Conservation (phyloP, 140 eudicot species). For the Senecio squalidus region DNA sequence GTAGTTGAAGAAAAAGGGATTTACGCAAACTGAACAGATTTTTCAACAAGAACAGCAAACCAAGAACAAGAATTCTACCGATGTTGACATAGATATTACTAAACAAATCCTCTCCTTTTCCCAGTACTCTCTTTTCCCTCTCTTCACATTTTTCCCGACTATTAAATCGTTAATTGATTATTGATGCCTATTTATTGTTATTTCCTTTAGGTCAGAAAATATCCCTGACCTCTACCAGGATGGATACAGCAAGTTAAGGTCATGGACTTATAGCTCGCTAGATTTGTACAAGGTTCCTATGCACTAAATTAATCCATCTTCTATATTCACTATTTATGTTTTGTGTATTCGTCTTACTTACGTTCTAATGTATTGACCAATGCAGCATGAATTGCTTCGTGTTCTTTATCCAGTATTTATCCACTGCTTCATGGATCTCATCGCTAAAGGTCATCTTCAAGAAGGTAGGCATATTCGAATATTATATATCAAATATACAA, state of each 20-base stretch:
- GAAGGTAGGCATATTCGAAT: conserved; percentile 78
- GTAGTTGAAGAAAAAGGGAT: conserved; percentile 76
- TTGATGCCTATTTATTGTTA: background rate
- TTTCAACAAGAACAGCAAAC: conserved; percentile 75
- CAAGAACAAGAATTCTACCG: conserved; percentile 34
- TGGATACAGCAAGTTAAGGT: conserved; percentile 81
- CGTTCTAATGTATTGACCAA: conserved; percentile 9
- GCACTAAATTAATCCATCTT: conserved; percentile 1
- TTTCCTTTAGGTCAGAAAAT: conserved; percentile 57
- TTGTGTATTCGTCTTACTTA: background rate
- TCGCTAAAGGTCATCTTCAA: conserved; percentile 88
- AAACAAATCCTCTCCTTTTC: conserved; percentile 58
- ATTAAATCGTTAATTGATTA: background rate
- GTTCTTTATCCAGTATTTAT: conserved; percentile 95
- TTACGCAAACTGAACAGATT: conserved; percentile 64
- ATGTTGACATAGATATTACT: conserved; percentile 61
- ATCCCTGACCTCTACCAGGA: conserved; percentile 72
- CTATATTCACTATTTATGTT: background rate
- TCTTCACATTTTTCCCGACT: conserved; percentile 4
- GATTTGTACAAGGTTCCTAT: conserved; percentile 68
- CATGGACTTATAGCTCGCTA: conserved; percentile 89
- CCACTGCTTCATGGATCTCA: conserved; percentile 96
- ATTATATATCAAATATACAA: conserved; percentile 10
- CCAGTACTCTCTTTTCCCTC: conserved; percentile 37
- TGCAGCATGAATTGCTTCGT: conserved; percentile 93